Evolutionary conservation across 306 rosid genomes (phyloP).

Genomic region (Cyamopsis tetragonoloba): DNA sequence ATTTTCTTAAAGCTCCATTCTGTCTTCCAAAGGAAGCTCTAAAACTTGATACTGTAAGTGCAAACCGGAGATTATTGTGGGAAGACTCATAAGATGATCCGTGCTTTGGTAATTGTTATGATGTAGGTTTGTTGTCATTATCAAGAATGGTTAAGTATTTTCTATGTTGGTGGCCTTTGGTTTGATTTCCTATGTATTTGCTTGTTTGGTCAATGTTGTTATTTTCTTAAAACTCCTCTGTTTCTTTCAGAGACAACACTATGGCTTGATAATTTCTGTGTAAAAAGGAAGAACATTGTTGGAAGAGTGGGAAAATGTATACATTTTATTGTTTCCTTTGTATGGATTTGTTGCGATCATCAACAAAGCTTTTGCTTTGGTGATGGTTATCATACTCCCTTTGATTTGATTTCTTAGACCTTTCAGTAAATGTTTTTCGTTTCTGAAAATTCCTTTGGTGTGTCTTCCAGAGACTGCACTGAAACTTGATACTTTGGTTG

Average conservation of each 20-base stretch:
- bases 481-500: constrained; percentile 84
- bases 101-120: background rate
- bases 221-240: background rate
- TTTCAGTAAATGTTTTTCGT: background rate
- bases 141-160: background rate
- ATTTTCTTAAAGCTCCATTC: background rate
- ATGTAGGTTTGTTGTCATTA: background rate
- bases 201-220: background rate
- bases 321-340: background rate
- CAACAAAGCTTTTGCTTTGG: background rate
- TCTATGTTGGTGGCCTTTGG: background rate
- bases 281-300: background rate
- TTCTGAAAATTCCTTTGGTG: constrained; percentile 21
- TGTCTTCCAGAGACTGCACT: constrained; percentile 74
- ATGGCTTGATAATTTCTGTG: background rate
- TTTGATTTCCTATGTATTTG: background rate
- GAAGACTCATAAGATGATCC: background rate
- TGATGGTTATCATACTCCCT: background rate
- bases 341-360: background rate
- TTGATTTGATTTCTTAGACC: constrained; percentile 14
- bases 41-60: background rate
- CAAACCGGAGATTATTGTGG: background rate
- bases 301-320: background rate
- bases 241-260: background rate
- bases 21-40: background rate